Percentiles rank a stretch among this genome's conserved stretches.
Conservation (phyloP, 257 asterid species). For the Solanum verrucosum region DNA sequence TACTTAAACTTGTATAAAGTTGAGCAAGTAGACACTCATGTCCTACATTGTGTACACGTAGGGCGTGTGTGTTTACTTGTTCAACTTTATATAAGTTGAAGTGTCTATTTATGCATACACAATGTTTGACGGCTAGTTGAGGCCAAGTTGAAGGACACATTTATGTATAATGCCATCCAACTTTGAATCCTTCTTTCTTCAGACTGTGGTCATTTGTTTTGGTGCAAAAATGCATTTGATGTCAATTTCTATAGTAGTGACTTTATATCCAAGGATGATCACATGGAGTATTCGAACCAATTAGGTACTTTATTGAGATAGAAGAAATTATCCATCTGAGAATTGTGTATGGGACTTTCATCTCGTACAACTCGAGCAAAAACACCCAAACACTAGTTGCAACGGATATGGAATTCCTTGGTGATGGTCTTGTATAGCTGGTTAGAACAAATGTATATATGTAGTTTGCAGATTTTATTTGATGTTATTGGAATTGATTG, state of each 20-base stretch:
- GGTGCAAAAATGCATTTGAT: not conserved
- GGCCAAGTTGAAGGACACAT: too few species aligned
- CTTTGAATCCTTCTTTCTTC: not conserved
- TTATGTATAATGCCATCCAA: not conserved
- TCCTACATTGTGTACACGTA: too few species aligned
- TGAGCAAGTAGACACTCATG: too few species aligned
- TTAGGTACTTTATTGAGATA: not conserved
- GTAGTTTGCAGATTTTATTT: not conserved
- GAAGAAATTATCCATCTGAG: not conserved
- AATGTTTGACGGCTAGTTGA: too few species aligned
- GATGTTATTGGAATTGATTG: not conserved
- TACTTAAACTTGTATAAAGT: too few species aligned
- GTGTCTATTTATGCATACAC: too few species aligned
- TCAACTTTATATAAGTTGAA: too few species aligned
- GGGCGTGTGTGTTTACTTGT: too few species aligned
- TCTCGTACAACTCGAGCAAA: too few species aligned
- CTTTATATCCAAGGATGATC: not conserved
- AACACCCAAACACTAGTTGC: too few species aligned
- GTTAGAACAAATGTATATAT: not conserved
- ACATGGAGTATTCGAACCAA: not conserved
- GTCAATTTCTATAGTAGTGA: too few species aligned
- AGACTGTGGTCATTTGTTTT: not conserved
- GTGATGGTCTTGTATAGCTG: not conserved
- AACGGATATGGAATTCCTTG: not conserved
- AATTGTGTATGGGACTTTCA: not conserved